Percentiles rank a stretch among this genome's conserved stretches.
Evolutionary conservation across 139 green algal species (phyloP).

Genomic region (Parachlorella kessleri): DNA sequence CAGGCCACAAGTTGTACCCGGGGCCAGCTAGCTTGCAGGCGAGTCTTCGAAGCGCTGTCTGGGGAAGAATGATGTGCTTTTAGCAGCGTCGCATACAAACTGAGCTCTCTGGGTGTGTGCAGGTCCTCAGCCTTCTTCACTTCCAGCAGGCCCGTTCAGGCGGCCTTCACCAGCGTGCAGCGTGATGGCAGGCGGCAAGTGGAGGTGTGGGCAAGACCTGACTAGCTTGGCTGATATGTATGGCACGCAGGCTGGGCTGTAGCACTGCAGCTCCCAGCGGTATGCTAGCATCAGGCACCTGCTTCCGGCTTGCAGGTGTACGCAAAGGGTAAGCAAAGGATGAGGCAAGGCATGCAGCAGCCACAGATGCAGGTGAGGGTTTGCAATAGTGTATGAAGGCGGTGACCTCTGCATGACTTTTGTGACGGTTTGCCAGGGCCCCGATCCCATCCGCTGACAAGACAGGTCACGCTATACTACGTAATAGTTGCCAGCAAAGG

Average conservation of each 20-base stretch:
- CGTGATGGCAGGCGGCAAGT: slow-evolving; percentile 14
- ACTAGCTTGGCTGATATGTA: neutral
- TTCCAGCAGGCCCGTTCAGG: slow-evolving; percentile 2
- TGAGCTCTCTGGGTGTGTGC: too few relatives aligned
- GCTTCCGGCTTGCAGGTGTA: slow-evolving; percentile 22
- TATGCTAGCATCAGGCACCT: too few relatives aligned
- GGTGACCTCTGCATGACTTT: neutral
- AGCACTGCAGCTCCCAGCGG: neutral
- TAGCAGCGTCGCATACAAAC: too few relatives aligned
- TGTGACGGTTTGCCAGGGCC: neutral
- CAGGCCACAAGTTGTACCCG: too few relatives aligned
- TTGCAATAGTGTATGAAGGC: neutral
- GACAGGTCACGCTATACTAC: too few relatives aligned
- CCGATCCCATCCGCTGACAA: too few relatives aligned
- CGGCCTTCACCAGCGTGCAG: slow-evolving; percentile 11
- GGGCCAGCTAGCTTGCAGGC: too few relatives aligned
- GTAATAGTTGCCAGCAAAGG: neutral
- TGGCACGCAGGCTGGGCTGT: neutral
- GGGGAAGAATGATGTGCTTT: too few relatives aligned
- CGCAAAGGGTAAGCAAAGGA: slow-evolving; percentile 47
- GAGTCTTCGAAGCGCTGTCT: too few relatives aligned
- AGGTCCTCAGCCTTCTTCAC: slow-evolving; percentile 33
- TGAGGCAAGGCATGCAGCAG: slow-evolving; percentile 26
- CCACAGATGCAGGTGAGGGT: slow-evolving; percentile 1
- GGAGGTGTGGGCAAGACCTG: slow-evolving; percentile 5